A percentile compares a stretch with the other conserved stretches of the same genome.
phyloP scores from a whole-genome alignment of 2,329 filamentous ascomycete species.

The Penicillium digitatum region DNA sequence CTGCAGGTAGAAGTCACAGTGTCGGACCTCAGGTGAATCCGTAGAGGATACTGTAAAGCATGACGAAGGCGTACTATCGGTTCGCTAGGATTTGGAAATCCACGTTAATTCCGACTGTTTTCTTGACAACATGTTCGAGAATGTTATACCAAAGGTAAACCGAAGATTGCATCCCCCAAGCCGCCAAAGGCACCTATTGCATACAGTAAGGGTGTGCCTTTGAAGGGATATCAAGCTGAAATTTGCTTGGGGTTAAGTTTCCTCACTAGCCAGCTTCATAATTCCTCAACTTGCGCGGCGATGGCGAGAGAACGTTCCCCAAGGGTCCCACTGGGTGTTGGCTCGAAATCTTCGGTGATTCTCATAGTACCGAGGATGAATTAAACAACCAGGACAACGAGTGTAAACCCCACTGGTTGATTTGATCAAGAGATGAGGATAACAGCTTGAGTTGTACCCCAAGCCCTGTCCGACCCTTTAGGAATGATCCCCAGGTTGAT shows the following conservation, averaged over 20 bases:
- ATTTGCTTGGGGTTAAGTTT: slow-evolving; percentile 38
- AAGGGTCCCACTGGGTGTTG: slow-evolving; percentile 17
- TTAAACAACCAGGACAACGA: neutral
- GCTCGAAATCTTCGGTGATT: neutral
- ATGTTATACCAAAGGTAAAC: slow-evolving; percentile 39
- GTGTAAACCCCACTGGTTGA: neutral
- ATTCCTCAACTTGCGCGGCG: slow-evolving; percentile 20
- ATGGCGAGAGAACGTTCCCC: slow-evolving; percentile 23
- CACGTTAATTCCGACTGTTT: slow-evolving; percentile 26
- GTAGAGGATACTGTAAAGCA: slow-evolving; percentile 40
- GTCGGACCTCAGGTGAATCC: slow-evolving; percentile 42
- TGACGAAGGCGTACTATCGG: slow-evolving; percentile 39
- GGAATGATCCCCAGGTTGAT: slow-evolving; percentile 12
- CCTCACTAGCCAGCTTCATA: slow-evolving; percentile 34
- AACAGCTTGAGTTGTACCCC: slow-evolving; percentile 19
- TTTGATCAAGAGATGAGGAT: neutral
- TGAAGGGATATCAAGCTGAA: slow-evolving; percentile 38
- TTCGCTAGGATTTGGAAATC: slow-evolving; percentile 31
- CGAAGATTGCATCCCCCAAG: slow-evolving; percentile 42
- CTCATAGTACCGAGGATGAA: neutral
- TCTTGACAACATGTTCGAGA: neutral
- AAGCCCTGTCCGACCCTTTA: slow-evolving; percentile 2
- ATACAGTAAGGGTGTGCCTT: slow-evolving; percentile 34
- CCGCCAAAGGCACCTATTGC: slow-evolving; percentile 42
- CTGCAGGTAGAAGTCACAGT: slow-evolving; percentile 36